phyloP scores from a whole-genome alignment of 2,329 filamentous ascomycete species.

The Lecanicillium sp. region DNA sequence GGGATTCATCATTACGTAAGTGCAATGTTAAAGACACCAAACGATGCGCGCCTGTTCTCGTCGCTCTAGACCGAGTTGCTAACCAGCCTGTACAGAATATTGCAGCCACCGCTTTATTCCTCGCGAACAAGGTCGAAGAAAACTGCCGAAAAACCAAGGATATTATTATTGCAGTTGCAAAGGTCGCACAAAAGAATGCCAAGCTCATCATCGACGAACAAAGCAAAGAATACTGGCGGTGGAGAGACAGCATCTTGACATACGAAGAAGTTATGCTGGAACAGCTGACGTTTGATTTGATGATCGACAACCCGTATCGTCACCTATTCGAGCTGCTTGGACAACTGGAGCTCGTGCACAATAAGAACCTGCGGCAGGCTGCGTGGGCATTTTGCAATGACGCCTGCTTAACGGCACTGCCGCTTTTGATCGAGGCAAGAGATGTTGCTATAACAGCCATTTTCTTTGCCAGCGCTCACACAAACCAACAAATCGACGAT shows the following conservation, averaged over 20 bases:
- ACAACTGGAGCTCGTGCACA: slow-evolving; percentile 65
- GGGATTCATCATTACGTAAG: slow-evolving; percentile 86
- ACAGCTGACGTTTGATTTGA: slow-evolving; percentile 86
- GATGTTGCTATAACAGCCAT: slow-evolving; percentile 80
- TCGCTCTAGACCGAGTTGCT: too few species aligned
- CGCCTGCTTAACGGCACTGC: slow-evolving; percentile 74
- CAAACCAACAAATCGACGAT: slow-evolving; percentile 68
- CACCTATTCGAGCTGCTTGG: slow-evolving; percentile 75
- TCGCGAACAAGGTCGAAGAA: slow-evolving; percentile 96
- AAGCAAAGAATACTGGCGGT: slow-evolving; percentile 96
- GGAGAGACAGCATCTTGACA: slow-evolving; percentile 87
- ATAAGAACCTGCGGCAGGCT: slow-evolving; percentile 74
- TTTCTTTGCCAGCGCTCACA: slow-evolving; percentile 77
- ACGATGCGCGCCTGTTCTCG: too few species aligned
- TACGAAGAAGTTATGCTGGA: slow-evolving; percentile 93
- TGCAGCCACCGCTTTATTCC: slow-evolving; percentile 82
- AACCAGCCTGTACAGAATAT: slow-evolving; percentile 49
- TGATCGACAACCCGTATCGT: slow-evolving; percentile 81
- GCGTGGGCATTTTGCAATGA: slow-evolving; percentile 95
- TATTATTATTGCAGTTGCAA: slow-evolving; percentile 85
- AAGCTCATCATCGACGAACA: slow-evolving; percentile 90
- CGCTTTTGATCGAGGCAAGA: slow-evolving; percentile 69
- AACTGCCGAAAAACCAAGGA: slow-evolving; percentile 95
- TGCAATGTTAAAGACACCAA: slow-evolving; percentile 11
- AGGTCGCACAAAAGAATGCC: slow-evolving; percentile 89